Percentiles rank a stretch among this genome's conserved stretches.
Conservation (phyloP, 2,329 filamentous ascomycete genomes). For the Nigrospora osmanthi region DNA sequence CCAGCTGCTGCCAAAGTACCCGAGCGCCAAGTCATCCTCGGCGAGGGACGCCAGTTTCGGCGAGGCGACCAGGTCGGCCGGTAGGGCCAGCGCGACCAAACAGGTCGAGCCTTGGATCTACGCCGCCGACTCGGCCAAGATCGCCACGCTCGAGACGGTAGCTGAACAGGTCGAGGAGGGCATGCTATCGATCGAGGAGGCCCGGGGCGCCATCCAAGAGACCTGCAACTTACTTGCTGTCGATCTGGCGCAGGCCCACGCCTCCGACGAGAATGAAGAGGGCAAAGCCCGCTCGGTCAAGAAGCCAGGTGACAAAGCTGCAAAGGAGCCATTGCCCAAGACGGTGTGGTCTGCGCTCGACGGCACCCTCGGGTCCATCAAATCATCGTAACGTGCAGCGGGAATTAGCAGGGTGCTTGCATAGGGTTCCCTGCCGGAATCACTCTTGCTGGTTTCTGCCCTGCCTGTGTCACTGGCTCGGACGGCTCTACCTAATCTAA, state of each 20-base stretch:
- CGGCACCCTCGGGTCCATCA: too few relatives aligned
- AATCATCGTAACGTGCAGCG: too few relatives aligned
- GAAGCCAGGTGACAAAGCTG: too few relatives aligned
- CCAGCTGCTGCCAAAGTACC: constrained; percentile 47
- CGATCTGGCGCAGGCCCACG: constrained; percentile 9
- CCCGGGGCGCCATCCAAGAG: constrained; percentile 39
- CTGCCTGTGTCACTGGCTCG: too few relatives aligned
- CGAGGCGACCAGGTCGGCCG: constrained; percentile 29
- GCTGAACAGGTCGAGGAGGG: constrained; percentile 53
- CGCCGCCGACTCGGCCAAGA: constrained; percentile 53
- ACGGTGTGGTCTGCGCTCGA: too few relatives aligned
- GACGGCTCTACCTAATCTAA: too few relatives aligned
- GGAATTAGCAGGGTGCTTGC: too few relatives aligned
- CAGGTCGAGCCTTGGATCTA: constrained; percentile 50
- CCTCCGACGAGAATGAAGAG: constrained; percentile 29
- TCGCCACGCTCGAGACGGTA: constrained; percentile 48
- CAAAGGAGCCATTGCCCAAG: too few relatives aligned
- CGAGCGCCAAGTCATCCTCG: constrained; percentile 27
- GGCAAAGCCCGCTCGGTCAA: neutral
- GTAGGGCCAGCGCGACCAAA: constrained; percentile 26
- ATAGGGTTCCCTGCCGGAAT: too few relatives aligned
- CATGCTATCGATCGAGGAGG: constrained; percentile 45
- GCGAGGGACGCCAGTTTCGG: constrained; percentile 30
- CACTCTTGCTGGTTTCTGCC: too few relatives aligned
- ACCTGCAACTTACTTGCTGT: constrained; percentile 36